A percentile compares a stretch with the other conserved stretches of the same genome.
Evolutionary conservation across 768 basidiomycete genomes (phyloP).

Genomic region (Lactarius vividus): DNA sequence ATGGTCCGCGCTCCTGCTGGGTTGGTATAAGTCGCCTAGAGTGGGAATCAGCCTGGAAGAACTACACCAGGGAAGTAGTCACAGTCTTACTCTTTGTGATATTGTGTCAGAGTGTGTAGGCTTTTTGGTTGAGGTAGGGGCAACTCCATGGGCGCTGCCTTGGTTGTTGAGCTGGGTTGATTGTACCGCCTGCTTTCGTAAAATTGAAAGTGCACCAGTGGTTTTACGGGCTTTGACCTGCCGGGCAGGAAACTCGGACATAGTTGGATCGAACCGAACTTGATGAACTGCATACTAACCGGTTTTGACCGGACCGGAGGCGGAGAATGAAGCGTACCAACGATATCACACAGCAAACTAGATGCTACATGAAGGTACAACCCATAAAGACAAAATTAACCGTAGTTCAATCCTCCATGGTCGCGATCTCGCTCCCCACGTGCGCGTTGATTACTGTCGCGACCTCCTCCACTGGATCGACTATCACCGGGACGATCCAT

Average conservation of each 20-base stretch:
- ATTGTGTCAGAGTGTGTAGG: not conserved
- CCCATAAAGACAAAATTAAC: slow-evolving; percentile 25
- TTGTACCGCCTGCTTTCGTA: slow-evolving; percentile 10
- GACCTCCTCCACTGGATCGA: slow-evolving; percentile 16
- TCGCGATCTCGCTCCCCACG: slow-evolving; percentile 27
- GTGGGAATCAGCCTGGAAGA: slow-evolving; percentile 7
- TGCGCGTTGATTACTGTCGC: slow-evolving; percentile 24
- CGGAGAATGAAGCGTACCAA: not conserved
- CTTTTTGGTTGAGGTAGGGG: not conserved
- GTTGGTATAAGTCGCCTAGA: not conserved
- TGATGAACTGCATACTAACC: not conserved
- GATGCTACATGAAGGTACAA: not conserved
- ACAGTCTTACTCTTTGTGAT: slow-evolving; percentile 2
- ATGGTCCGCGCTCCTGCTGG: not conserved
- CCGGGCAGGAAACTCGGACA: slow-evolving; percentile 12
- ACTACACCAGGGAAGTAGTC: not conserved
- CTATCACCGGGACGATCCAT: slow-evolving; percentile 13
- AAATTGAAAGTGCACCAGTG: not conserved
- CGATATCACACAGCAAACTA: not conserved
- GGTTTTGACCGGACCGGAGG: too few species aligned
- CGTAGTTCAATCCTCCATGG: slow-evolving; percentile 34
- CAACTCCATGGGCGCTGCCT: not conserved
- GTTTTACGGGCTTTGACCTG: slow-evolving; percentile 15
- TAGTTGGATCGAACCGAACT: not conserved
- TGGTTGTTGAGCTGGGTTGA: not conserved